phyloP scores from a whole-genome alignment of 768 basidiomycete genomes.

The Suillus cothurnatus region DNA sequence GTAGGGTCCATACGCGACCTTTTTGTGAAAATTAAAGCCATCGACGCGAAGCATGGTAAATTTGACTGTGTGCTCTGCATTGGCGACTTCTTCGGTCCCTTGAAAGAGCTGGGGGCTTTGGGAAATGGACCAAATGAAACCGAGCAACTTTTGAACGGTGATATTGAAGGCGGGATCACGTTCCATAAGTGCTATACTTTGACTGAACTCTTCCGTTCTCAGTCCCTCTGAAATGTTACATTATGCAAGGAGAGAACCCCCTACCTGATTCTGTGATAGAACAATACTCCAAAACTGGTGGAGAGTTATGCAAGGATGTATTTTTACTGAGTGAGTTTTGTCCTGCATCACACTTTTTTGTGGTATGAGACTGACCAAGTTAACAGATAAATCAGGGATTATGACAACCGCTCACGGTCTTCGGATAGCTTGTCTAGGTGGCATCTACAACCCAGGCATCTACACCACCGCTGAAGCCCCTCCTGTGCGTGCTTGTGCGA shows the following conservation, averaged over 20 bases:
- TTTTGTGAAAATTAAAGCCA: slow-evolving; percentile 77
- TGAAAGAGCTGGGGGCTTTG: slow-evolving; percentile 33
- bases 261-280: slow-evolving; percentile 74
- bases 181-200: neutral
- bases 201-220: slow-evolving; percentile 20
- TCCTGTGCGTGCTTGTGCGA: slow-evolving; percentile 49
- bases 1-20: slow-evolving; percentile 73
- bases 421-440: slow-evolving; percentile 85
- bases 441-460: slow-evolving; percentile 65
- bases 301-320: slow-evolving; percentile 80
- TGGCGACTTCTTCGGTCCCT: slow-evolving; percentile 84
- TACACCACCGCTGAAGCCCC: slow-evolving; percentile 62
- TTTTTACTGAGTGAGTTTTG: slow-evolving; percentile 76
- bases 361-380: slow-evolving; percentile 11
- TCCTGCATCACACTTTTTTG: neutral
- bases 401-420: slow-evolving; percentile 79
- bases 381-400: slow-evolving; percentile 78
- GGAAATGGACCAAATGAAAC: slow-evolving; percentile 52
- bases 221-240: slow-evolving; percentile 91
- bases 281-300: slow-evolving; percentile 73
- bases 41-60: slow-evolving; percentile 91
- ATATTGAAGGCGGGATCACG: slow-evolving; percentile 57
- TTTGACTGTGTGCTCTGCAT: slow-evolving; percentile 82
- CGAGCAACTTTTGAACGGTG: slow-evolving; percentile 62
- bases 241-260: slow-evolving; percentile 84